A percentile compares a stretch with the other conserved stretches of the same genome.
These are phyloP conservation scores for Trifolium pratense DNA, from an alignment of 306 rosid species.

Conservation along the genomic window DNA sequence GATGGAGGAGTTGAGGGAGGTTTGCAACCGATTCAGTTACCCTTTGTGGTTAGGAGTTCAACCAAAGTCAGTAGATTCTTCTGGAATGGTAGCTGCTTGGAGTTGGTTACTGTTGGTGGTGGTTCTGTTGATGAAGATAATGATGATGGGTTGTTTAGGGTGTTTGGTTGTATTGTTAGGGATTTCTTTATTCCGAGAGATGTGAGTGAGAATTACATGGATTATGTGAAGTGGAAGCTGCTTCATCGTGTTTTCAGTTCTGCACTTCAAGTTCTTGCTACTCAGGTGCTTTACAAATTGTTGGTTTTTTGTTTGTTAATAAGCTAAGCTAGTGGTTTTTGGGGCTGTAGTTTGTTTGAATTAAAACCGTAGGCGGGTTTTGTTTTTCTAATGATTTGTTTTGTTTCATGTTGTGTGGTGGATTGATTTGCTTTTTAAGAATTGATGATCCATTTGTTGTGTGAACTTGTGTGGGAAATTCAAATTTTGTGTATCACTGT, in stretches of 20 bases:
- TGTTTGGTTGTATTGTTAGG: conserved; percentile 47
- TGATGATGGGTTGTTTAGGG: conserved; percentile 44
- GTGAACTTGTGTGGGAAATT: neutral
- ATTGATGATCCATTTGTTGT: neutral
- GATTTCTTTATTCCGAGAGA: conserved; percentile 74
- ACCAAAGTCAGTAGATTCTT: conserved; percentile 71
- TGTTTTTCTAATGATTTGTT: neutral
- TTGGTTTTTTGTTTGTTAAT: neutral
- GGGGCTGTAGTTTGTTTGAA: neutral
- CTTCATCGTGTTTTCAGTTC: conserved; percentile 93
- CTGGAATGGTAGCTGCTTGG: conserved; percentile 69
- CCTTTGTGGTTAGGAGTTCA: conserved; percentile 66
- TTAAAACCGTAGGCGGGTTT: conserved; percentile 2
- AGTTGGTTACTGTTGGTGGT: conserved; percentile 61
- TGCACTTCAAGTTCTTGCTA: conserved; percentile 87
- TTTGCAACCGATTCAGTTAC: conserved; percentile 53
- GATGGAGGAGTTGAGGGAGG: conserved; percentile 52
- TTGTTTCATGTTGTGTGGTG: conserved; percentile 6
- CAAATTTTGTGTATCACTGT: neutral
- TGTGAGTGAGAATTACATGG: conserved; percentile 60
- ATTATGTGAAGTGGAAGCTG: conserved; percentile 85
- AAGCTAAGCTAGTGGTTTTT: neutral
- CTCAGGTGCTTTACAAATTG: conserved; percentile 62
- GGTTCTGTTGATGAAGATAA: conserved; percentile 30
- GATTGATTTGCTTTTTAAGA: conserved; percentile 12